Percentiles rank a stretch among this genome's conserved stretches.
Evolutionary conservation across 495 filamentous ascomycete species (phyloP).

Genomic region (Trichoderma orchidacearum): DNA sequence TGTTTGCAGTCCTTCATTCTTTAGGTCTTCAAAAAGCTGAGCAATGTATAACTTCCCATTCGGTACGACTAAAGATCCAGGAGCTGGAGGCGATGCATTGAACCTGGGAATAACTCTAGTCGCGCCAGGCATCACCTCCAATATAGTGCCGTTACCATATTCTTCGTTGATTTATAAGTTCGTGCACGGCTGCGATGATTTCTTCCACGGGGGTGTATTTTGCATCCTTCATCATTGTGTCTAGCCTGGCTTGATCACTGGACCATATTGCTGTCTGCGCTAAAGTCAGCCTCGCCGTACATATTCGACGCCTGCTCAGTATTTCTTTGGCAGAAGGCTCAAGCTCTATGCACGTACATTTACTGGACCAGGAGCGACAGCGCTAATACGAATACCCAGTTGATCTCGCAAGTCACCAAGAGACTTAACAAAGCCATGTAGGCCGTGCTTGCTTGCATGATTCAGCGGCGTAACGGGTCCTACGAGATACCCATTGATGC

Average conservation of each 20-base stretch:
- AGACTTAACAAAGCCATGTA: slow-evolving; percentile 43
- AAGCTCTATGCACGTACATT: slow-evolving; percentile 7
- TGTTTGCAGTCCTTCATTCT: not conserved
- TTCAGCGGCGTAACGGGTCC: slow-evolving; percentile 41
- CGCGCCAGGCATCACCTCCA: slow-evolving; percentile 41
- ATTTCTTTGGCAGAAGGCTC: not conserved
- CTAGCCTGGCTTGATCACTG: slow-evolving; percentile 49
- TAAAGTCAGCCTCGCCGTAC: not conserved
- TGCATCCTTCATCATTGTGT: slow-evolving; percentile 21
- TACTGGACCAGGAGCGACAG: slow-evolving; percentile 50
- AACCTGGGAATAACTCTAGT: slow-evolving; percentile 36
- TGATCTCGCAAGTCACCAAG: slow-evolving; percentile 33
- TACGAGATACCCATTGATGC: slow-evolving; percentile 44
- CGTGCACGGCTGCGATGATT: slow-evolving; percentile 6
- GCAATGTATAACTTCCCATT: not conserved
- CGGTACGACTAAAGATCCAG: not conserved
- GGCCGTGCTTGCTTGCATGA: slow-evolving; percentile 45
- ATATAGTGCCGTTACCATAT: slow-evolving; percentile 26
- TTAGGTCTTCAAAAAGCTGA: not conserved
- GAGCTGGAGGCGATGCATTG: slow-evolving; percentile 40
- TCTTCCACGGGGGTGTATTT: slow-evolving; percentile 2
- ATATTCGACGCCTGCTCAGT: too few species aligned
- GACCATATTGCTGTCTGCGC: slow-evolving; percentile 45
- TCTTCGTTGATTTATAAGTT: slow-evolving; percentile 5
- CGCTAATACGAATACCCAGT: slow-evolving; percentile 46